Conservation (phyloP, 1,284 basidiomycete genomes). For the Malassezia globosa region DNA sequence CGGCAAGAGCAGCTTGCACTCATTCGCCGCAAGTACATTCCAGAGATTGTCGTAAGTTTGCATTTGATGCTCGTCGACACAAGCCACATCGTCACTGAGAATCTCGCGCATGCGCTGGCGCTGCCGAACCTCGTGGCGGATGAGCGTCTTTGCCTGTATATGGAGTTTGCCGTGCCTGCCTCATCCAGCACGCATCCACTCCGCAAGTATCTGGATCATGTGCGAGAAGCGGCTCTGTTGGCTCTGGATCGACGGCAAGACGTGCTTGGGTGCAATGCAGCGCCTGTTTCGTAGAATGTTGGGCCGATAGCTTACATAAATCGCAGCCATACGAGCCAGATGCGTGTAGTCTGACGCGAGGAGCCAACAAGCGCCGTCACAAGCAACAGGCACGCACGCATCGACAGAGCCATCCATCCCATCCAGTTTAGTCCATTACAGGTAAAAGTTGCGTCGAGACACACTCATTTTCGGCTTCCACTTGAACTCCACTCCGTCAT, state of each 20-base stretch:
- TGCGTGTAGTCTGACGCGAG: too few species aligned
- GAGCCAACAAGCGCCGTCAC: too few species aligned
- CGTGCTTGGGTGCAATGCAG: constrained; percentile 6
- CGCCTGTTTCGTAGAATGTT: too few species aligned
- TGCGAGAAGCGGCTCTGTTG: constrained; percentile 30
- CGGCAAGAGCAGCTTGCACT: constrained; percentile 58
- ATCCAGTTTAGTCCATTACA: constrained; percentile 12
- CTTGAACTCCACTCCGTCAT: constrained; percentile 37
- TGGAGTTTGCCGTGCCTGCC: constrained; percentile 56
- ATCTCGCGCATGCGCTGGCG: constrained; percentile 65
- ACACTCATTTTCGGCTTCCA: constrained; percentile 44
- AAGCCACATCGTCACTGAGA: constrained; percentile 57
- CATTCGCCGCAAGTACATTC: constrained; percentile 78
- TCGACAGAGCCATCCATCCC: too few species aligned
- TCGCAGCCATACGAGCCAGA: too few species aligned
- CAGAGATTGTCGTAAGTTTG: constrained; percentile 75
- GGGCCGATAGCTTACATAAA: not conserved
- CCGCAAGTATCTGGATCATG: constrained; percentile 33
- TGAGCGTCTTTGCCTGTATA: constrained; percentile 72
- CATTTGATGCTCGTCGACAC: constrained; percentile 65
- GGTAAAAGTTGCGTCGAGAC: constrained; percentile 34
- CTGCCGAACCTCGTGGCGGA: constrained; percentile 77
- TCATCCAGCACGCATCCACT: constrained; percentile 21
- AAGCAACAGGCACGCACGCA: too few species aligned
- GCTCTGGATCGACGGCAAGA: constrained; percentile 15